Conservation (phyloP, 345 rosid species). For the Camelina neglecta region DNA sequence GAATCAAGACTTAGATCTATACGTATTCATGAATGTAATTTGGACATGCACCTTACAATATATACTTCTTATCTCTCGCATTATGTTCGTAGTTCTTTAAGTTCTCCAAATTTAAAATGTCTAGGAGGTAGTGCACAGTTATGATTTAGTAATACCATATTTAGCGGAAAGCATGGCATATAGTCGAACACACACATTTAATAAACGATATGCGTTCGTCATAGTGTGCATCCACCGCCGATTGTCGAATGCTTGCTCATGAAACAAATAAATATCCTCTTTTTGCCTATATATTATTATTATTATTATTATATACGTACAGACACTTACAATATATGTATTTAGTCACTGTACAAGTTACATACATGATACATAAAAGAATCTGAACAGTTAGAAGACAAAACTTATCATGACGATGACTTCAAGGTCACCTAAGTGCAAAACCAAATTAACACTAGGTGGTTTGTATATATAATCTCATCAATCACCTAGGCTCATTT, state of each 20-base stretch:
- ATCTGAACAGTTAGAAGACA: slow-evolving; percentile 2
- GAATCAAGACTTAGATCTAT: slow-evolving; percentile 8
- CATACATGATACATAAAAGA: not conserved
- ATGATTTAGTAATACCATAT: slow-evolving; percentile 1
- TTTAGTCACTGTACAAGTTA: not conserved
- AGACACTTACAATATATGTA: not conserved
- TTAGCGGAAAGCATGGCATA: slow-evolving; percentile 14
- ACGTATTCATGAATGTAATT: slow-evolving; percentile 19
- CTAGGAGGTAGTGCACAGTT: slow-evolving; percentile 9
- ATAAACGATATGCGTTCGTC: slow-evolving; percentile 7
- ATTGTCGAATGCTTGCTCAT: slow-evolving; percentile 22
- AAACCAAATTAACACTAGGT: not conserved
- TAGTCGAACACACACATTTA: not conserved
- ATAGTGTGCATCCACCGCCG: slow-evolving; percentile 15
- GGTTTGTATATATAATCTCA: not conserved
- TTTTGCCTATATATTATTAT: not conserved
- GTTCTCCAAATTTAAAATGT: not conserved
- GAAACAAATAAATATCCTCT: slow-evolving; percentile 17
- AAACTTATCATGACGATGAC: not conserved
- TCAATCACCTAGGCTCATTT: not conserved
- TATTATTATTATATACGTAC: too few species aligned
- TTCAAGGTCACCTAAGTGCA: slow-evolving; percentile 5
- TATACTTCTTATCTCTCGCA: slow-evolving; percentile 8
- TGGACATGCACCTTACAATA: slow-evolving; percentile 11
- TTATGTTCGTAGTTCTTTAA: slow-evolving; percentile 2